Evolutionary conservation across 768 basidiomycete genomes (phyloP).

Genomic region (Collybia sordida): DNA sequence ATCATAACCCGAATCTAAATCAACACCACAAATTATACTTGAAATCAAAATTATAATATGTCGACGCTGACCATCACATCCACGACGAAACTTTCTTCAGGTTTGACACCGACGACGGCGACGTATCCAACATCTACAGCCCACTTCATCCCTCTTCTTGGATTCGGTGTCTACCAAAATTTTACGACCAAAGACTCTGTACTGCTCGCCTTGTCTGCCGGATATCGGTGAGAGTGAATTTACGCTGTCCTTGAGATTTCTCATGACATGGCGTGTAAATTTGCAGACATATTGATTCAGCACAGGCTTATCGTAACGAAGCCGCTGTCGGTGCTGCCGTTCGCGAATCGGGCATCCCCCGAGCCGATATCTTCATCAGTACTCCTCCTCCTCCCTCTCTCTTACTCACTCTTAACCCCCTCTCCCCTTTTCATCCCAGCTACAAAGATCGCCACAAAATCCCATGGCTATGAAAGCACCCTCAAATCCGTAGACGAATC

Average conservation of each 20-base stretch:
- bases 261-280: too few relatives aligned
- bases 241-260: neutral
- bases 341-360: slow-evolving; percentile 50
- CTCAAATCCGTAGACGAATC: slow-evolving; percentile 60
- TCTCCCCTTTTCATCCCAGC: slow-evolving; percentile 37
- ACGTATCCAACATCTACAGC: slow-evolving; percentile 30
- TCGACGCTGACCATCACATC: slow-evolving; percentile 20
- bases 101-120: too few relatives aligned
- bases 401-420: slow-evolving; percentile 1
- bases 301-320: slow-evolving; percentile 69
- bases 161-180: slow-evolving; percentile 74
- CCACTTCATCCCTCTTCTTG: slow-evolving; percentile 59
- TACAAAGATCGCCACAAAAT: slow-evolving; percentile 58
- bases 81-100: slow-evolving; percentile 19
- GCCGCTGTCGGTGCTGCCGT: slow-evolving; percentile 59
- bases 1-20: too few relatives aligned
- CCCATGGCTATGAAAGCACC: slow-evolving; percentile 64
- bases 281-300: slow-evolving; percentile 70
- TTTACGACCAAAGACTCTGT: slow-evolving; percentile 53
- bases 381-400: neutral
- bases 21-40: too few relatives aligned
- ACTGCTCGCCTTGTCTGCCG: slow-evolving; percentile 59
- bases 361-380: slow-evolving; percentile 76
- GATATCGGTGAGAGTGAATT: slow-evolving; percentile 50
- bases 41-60: slow-evolving; percentile 5